phyloP scores from a whole-genome alignment of 768 basidiomycete species.

The Gautieria morchelliformis region DNA sequence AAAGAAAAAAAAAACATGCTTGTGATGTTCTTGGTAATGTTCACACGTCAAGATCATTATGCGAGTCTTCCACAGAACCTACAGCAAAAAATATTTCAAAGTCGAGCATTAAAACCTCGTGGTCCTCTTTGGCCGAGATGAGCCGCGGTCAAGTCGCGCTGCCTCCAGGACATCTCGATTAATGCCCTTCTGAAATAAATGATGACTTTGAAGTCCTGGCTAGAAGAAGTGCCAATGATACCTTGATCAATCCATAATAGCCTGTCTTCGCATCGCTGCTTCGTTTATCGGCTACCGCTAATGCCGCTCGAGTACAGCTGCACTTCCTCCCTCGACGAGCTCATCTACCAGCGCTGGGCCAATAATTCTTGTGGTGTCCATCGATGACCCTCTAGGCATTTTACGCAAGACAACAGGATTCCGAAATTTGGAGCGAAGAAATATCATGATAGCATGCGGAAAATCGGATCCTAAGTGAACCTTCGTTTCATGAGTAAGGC shows the following conservation, averaged over 20 bases:
- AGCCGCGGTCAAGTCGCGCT: neutral
- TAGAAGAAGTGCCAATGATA: slow-evolving; percentile 13
- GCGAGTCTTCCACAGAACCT: no score
- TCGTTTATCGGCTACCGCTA: slow-evolving; percentile 46
- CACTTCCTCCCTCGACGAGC: slow-evolving; percentile 29
- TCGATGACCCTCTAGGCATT: slow-evolving; percentile 24
- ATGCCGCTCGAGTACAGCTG: slow-evolving; percentile 58
- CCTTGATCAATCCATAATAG: slow-evolving; percentile 71
- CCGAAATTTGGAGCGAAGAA: slow-evolving; percentile 22
- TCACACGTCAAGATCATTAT: no score
- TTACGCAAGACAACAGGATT: slow-evolving; percentile 22
- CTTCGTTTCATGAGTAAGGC: neutral
- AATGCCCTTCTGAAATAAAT: neutral
- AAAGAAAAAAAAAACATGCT: no score
- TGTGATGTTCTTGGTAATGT: no score
- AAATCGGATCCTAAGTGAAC: slow-evolving; percentile 30
- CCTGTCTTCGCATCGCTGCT: slow-evolving; percentile 43
- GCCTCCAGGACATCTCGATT: neutral
- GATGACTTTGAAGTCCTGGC: no score
- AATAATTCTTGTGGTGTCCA: slow-evolving; percentile 28
- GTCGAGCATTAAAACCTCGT: neutral
- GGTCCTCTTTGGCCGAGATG: neutral
- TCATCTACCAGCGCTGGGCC: slow-evolving; percentile 24
- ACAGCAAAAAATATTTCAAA: no score
- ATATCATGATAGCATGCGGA: slow-evolving; percentile 24